Evolutionary conservation across 2,329 filamentous ascomycete species (phyloP), one percentile per base, ranked within the genome.

Genomic region (Pseudomassariella vexata): DNA sequence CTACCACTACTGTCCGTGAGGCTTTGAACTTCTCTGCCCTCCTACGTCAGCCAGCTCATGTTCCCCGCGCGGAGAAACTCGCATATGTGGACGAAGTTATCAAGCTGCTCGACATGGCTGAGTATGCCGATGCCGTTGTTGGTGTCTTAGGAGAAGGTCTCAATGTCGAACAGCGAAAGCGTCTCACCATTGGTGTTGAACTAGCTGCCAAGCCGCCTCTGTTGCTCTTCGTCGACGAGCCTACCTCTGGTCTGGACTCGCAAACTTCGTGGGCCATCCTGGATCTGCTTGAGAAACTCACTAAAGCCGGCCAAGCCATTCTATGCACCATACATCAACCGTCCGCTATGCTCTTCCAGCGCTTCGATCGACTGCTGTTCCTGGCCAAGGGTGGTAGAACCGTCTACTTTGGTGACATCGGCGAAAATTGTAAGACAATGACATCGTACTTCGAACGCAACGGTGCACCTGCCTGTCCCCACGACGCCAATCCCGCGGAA

Each of bases 251-350:
- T 66, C 77, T 95, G 14, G 90, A 95, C 59, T 86, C 79, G 51
- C 88, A 95, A 58, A 94, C 89, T 2, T 90, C 88, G 1, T 95
- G 87, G 86, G 85, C 86, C 42, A 95, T 95, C 53, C 72, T 88
- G 27, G 82, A 87, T 55, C 73, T 95, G 9, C 73, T 96, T 24
- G 83, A 94, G 59, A 95, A 94, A 60, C 70, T 95, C 20, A 87
- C 87, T 48, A 84, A 90, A 57, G 83, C 79, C 41, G 89, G 90
- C 11, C 87, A 94, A 55, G 89, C 90, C 31, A 86, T 95, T 59
- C 78, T 95, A n/a, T 95, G 88, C 64, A 95, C 90, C 0, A 95
- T 95, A 39, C 90, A 96, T 57, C 90, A 96, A 59, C 90, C 90
- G n/a, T 94, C 86, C 10, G 88, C 89, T 20, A 88, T 94, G 73